Evolutionary conservation across 441 rosid genomes (phyloP).

Genomic region (Pelargonium fulgidum): DNA sequence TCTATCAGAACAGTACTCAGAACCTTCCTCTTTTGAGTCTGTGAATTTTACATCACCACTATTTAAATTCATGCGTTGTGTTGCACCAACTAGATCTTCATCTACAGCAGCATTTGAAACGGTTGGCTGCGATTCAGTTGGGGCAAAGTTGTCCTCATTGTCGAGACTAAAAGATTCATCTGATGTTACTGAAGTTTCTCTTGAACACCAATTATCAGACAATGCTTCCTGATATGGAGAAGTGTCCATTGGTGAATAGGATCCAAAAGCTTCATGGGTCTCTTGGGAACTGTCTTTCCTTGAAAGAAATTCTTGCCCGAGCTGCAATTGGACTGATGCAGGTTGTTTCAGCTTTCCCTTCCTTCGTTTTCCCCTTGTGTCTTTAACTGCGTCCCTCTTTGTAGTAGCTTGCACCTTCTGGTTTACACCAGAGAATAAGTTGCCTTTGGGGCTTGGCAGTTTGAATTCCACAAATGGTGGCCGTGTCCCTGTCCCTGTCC

Average conservation of each 20-base stretch:
- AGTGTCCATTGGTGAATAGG: constrained; percentile 82
- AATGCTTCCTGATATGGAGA: constrained; percentile 60
- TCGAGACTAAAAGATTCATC: constrained; percentile 36
- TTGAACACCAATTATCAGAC: constrained; percentile 33
- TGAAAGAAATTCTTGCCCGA: constrained; percentile 48
- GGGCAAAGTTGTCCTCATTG: constrained; percentile 25
- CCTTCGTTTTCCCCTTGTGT: constrained; percentile 46
- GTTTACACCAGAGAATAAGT: constrained; percentile 36
- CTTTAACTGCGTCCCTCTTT: constrained; percentile 40
- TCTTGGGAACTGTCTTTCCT: constrained; percentile 33
- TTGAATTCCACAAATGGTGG: constrained; percentile 46
- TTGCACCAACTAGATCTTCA: constrained; percentile 51
- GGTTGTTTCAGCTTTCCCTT: constrained; percentile 60
- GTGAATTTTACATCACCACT: constrained; percentile 26
- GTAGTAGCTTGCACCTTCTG: constrained; percentile 53
- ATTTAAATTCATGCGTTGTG: constrained; percentile 61
- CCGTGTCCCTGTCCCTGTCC: neutral
- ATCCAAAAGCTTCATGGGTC: constrained; percentile 45
- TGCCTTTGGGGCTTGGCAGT: constrained; percentile 42
- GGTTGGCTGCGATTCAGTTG: constrained; percentile 32
- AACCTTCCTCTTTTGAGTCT: constrained; percentile 33
- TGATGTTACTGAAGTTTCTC: constrained; percentile 53
- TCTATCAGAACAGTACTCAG: constrained; percentile 27
- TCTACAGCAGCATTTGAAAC: constrained; percentile 36
- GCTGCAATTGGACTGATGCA: constrained; percentile 41